Conservation (phyloP, 768 basidiomycete genomes). For the Paxillus rubicundulus region DNA sequence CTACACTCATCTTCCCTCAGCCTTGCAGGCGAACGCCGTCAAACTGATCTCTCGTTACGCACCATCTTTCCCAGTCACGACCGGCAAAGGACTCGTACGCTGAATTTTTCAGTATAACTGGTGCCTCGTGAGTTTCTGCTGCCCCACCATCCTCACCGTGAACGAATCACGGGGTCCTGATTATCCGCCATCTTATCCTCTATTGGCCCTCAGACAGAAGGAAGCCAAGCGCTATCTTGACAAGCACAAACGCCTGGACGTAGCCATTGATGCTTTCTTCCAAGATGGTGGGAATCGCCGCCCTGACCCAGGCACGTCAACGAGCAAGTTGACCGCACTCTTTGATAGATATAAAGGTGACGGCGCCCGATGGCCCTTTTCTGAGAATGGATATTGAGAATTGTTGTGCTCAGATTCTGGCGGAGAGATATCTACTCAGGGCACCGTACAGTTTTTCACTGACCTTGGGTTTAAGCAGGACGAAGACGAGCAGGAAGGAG, state of each 20-base stretch:
- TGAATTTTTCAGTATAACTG: slow-evolving; percentile 67
- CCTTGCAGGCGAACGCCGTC: neutral
- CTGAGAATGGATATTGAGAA: neutral
- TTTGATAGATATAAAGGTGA: slow-evolving; percentile 73
- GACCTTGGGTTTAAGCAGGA: slow-evolving; percentile 27
- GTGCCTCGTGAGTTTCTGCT: slow-evolving; percentile 56
- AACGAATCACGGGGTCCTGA: neutral
- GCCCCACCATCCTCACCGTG: neutral
- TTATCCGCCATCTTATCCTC: slow-evolving; percentile 1
- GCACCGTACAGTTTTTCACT: slow-evolving; percentile 70
- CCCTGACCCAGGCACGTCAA: slow-evolving; percentile 36
- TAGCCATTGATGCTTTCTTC: slow-evolving; percentile 73
- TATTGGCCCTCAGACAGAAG: slow-evolving; percentile 26
- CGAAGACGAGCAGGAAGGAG: slow-evolving; percentile 55
- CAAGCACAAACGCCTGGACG: slow-evolving; percentile 65
- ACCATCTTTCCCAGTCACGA: slow-evolving; percentile 22
- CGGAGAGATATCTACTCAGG: slow-evolving; percentile 68
- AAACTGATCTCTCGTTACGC: neutral
- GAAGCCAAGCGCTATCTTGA: slow-evolving; percentile 72
- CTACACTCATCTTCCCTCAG: neutral
- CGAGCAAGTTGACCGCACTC: slow-evolving; percentile 51
- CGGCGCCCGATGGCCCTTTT: slow-evolving; percentile 4
- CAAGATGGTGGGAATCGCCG: slow-evolving; percentile 37
- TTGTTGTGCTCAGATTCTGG: slow-evolving; percentile 46
- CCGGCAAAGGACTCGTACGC: slow-evolving; percentile 43